Percentiles rank a stretch among this genome's conserved stretches.
Evolutionary conservation across 2,329 filamentous ascomycete genomes (phyloP).

Genomic region (Fusarium poae): DNA sequence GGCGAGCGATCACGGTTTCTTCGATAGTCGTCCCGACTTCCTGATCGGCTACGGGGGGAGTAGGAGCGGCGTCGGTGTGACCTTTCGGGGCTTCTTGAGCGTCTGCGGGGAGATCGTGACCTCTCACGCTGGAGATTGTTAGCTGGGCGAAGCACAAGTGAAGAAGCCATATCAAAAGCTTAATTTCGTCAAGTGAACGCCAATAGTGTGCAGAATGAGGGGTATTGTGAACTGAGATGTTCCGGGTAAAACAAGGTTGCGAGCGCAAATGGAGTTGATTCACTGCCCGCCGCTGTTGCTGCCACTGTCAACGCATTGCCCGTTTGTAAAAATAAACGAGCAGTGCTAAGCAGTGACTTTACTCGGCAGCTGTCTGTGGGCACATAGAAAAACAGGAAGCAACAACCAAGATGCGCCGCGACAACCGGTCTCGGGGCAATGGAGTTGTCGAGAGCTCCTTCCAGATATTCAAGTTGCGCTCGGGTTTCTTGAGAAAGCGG

Average conservation of each 20-base stretch:
- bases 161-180: conserved; percentile 34
- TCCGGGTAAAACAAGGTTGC: conserved; percentile 21
- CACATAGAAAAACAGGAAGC: conserved; percentile 14
- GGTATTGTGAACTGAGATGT: conserved; percentile 18
- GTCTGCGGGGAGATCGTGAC: conserved; percentile 81
- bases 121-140: conserved; percentile 78
- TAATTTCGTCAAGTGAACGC: conserved; percentile 17
- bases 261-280: conserved; percentile 30
- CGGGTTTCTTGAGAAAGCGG: conserved; percentile 35
- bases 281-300: conserved; percentile 23
- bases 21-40: conserved; percentile 81
- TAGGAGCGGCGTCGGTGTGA: conserved; percentile 79
- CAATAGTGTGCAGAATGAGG: conserved; percentile 25
- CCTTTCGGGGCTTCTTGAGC: conserved; percentile 85
- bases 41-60: conserved; percentile 81
- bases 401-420: conserved; percentile 24
- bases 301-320: conserved; percentile 12
- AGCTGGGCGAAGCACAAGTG: conserved; percentile 39
- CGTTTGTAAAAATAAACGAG: background rate
- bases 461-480: conserved; percentile 32
- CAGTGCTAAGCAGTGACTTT: conserved; percentile 12
- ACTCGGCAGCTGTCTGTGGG: conserved; percentile 3
- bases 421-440: conserved; percentile 42
- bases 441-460: conserved; percentile 35
- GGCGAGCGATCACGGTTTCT: conserved; percentile 83